Conservation (phyloP, 306 rosid species). For the Prunus dulcis region DNA sequence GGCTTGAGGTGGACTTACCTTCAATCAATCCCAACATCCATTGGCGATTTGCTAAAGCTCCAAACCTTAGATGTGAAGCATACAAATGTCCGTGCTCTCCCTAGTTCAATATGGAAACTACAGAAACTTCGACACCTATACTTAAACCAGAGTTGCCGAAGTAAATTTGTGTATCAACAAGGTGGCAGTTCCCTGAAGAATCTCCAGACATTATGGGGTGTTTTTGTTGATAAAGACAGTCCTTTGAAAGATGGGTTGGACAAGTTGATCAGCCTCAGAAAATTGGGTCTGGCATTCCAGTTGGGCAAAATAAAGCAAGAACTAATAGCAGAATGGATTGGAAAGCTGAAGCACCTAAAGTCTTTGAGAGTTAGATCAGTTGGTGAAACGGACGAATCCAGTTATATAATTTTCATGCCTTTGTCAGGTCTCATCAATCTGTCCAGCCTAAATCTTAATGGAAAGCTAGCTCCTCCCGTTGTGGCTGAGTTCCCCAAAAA, state of each 20-base stretch:
- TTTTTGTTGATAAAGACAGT: slow-evolving; percentile 25
- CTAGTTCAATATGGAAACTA: slow-evolving; percentile 37
- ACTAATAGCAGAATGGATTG: background rate
- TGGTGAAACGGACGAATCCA: slow-evolving; percentile 10
- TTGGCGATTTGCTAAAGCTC: slow-evolving; percentile 29
- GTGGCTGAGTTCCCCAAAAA: slow-evolving; percentile 5
- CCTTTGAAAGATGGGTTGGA: slow-evolving; percentile 22
- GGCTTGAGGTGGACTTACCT: slow-evolving; percentile 37
- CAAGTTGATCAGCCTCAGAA: slow-evolving; percentile 29
- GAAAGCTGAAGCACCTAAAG: slow-evolving; percentile 19
- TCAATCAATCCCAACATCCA: slow-evolving; percentile 23
- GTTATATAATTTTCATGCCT: background rate
- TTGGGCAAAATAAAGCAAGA: slow-evolving; percentile 1
- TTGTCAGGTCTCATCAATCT: slow-evolving; percentile 25
- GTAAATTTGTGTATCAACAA: slow-evolving; percentile 17
- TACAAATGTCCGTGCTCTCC: slow-evolving; percentile 20
- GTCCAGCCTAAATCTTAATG: slow-evolving; percentile 28
- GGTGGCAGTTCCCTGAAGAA: background rate
- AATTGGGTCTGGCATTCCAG: slow-evolving; percentile 32
- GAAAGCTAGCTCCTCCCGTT: slow-evolving; percentile 3
- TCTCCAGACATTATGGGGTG: slow-evolving; percentile 31
- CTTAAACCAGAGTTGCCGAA: slow-evolving; percentile 19
- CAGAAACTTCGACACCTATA: slow-evolving; percentile 25
- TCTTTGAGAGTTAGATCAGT: slow-evolving; percentile 28
- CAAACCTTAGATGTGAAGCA: slow-evolving; percentile 41